Conservation (phyloP, 2,329 filamentous ascomycete species). For the Cadophora sp. region DNA sequence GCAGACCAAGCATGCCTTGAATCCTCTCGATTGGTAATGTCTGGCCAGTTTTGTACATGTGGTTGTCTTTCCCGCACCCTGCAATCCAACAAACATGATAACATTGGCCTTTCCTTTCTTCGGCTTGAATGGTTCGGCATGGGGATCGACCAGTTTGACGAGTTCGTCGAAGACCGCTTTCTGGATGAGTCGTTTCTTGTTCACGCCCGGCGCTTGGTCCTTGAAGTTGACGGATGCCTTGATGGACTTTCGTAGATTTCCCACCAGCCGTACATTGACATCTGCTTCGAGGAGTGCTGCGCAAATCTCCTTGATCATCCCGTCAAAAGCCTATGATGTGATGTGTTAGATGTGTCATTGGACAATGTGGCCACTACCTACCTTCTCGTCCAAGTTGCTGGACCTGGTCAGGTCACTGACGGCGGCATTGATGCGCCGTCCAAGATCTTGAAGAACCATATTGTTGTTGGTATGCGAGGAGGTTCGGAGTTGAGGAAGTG, state of each 20-base stretch:
- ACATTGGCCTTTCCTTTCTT: conserved; percentile 97
- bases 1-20: conserved; percentile 92
- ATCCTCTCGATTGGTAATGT: conserved; percentile 92
- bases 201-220: conserved; percentile 86
- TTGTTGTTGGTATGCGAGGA: conserved; percentile 34
- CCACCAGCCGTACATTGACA: conserved; percentile 94
- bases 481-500: conserved; percentile 3
- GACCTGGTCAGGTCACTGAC: conserved; percentile 92
- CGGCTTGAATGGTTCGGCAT: conserved; percentile 93
- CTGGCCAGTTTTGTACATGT: conserved; percentile 96
- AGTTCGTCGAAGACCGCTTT: conserved; percentile 98
- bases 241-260: conserved; percentile 91
- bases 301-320: conserved; percentile 98
- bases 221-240: conserved; percentile 92
- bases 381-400: conserved; percentile 96
- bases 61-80: conserved; percentile 97
- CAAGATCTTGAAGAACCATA: conserved; percentile 99
- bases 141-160: conserved; percentile 92
- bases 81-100: conserved; percentile 99
- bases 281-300: conserved; percentile 95
- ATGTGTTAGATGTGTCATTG: conserved; percentile 46
- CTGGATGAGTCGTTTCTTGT: conserved; percentile 98
- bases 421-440: conserved; percentile 96
- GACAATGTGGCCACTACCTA: conserved; percentile 46
- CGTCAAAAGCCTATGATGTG: conserved; percentile 79